phyloP scores from a whole-genome alignment of 2,329 filamentous ascomycete genomes.

The Macrophomina phaseolina region DNA sequence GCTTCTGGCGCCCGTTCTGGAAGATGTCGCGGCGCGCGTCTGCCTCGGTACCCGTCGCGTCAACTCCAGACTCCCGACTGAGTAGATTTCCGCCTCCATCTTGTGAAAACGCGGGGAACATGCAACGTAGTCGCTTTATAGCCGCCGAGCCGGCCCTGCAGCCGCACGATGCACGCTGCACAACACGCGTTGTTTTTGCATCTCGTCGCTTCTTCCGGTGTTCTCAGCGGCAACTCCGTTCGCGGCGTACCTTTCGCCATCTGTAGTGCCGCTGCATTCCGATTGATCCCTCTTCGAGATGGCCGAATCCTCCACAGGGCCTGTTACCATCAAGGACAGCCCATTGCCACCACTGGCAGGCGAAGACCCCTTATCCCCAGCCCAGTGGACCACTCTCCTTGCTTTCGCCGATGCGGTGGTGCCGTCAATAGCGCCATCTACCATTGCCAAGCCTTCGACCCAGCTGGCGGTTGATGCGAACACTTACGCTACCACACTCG shows the following conservation, averaged over 20 bases:
- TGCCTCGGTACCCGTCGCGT: constrained; percentile 9
- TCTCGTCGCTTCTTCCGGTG: not conserved
- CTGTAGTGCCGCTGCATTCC: constrained; percentile 1
- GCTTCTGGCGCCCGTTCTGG: constrained; percentile 4
- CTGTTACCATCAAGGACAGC: constrained; percentile 8
- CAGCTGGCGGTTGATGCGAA: constrained; percentile 57
- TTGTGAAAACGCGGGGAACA: constrained; percentile 24
- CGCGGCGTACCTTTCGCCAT: constrained; percentile 9
- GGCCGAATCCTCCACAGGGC: not conserved
- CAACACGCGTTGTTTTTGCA: not conserved
- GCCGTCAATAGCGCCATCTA: constrained; percentile 60
- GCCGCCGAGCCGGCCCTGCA: constrained; percentile 12
- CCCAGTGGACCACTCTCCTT: constrained; percentile 65
- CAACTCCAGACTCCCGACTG: not conserved
- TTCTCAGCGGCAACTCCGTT: not conserved
- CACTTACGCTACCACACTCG: constrained; percentile 57
- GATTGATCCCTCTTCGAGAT: not conserved
- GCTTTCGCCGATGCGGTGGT: constrained; percentile 64
- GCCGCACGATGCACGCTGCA: not conserved
- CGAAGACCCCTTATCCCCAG: constrained; percentile 56
- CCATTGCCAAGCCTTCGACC: constrained; percentile 41
- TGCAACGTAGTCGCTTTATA: constrained; percentile 8
- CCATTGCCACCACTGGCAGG: constrained; percentile 55
- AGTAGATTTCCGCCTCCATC: not conserved
- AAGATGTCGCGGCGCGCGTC: not conserved